phyloP scores from a whole-genome alignment of 139 green algal genomes.

The Nannochloris sp. region DNA sequence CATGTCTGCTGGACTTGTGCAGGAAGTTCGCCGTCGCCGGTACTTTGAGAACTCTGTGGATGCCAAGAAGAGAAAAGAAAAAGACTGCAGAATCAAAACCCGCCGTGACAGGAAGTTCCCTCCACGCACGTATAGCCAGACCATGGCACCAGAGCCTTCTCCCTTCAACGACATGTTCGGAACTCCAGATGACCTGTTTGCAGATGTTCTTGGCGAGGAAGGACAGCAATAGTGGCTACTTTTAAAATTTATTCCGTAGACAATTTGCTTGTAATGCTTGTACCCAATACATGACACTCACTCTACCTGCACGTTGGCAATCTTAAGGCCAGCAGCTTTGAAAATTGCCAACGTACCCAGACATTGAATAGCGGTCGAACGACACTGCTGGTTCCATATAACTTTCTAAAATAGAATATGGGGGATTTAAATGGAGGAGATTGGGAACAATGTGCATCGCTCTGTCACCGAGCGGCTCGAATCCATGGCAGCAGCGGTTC shows the following conservation, averaged over 20 bases:
- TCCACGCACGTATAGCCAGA: constrained; percentile 16
- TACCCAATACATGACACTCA: no score
- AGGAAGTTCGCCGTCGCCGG: constrained; percentile 31
- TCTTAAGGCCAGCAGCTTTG: no score
- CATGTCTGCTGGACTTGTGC: constrained; percentile 24
- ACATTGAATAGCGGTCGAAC: no score
- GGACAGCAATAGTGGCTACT: neutral
- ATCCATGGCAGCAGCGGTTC: constrained; percentile 23
- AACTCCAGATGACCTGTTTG: constrained; percentile 14
- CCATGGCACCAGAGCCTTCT: constrained; percentile 21
- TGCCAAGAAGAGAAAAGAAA: constrained; percentile 39
- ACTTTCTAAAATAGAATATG: no score
- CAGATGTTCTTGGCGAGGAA: constrained; percentile 13
- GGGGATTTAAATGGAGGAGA: no score
- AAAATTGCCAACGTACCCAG: no score
- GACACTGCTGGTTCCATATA: no score
- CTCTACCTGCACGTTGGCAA: no score
- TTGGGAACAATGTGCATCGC: no score
- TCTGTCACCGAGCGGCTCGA: neutral
- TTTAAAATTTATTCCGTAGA: neutral
- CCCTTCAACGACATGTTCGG: constrained; percentile 40
- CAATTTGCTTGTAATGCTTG: neutral
- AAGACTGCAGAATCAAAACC: constrained; percentile 25
- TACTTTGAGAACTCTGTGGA: constrained; percentile 47
- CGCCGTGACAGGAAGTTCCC: constrained; percentile 20